These are phyloP conservation scores for Aspergillus piperis DNA, from an alignment of 2,329 filamentous ascomycete genomes.

Conservation along the genomic window DNA sequence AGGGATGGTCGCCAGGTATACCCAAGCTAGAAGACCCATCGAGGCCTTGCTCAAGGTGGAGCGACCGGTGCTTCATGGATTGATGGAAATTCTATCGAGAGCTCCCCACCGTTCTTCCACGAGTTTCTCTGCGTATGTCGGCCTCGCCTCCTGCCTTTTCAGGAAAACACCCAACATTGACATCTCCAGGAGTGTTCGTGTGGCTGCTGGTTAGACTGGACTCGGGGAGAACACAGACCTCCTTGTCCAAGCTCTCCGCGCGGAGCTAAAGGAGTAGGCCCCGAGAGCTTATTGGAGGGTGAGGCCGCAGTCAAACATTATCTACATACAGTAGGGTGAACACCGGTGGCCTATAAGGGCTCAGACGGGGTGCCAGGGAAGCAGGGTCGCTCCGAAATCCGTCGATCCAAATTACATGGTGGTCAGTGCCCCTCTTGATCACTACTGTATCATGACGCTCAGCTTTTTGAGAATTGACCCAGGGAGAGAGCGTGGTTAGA, in stretches of 20 bases:
- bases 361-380: neutral
- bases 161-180: neutral
- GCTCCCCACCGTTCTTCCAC: neutral
- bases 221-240: slow-evolving; percentile 9
- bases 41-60: neutral
- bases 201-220: neutral
- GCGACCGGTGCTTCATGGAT: neutral
- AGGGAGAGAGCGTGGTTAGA: neutral
- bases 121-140: neutral
- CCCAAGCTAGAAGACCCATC: neutral
- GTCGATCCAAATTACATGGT: slow-evolving; percentile 3
- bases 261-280: neutral
- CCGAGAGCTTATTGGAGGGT: neutral
- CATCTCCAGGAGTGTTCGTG: neutral
- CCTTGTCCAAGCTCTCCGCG: neutral
- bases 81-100: neutral
- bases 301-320: slow-evolving; percentile 4
- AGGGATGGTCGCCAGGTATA: neutral
- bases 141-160: neutral
- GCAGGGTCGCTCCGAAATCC: neutral
- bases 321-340: neutral
- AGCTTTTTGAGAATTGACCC: neutral
- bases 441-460: neutral
- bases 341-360: neutral
- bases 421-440: neutral